Conservation (phyloP, 495 filamentous ascomycete genomes). For the Cryomyces antarcticus region DNA sequence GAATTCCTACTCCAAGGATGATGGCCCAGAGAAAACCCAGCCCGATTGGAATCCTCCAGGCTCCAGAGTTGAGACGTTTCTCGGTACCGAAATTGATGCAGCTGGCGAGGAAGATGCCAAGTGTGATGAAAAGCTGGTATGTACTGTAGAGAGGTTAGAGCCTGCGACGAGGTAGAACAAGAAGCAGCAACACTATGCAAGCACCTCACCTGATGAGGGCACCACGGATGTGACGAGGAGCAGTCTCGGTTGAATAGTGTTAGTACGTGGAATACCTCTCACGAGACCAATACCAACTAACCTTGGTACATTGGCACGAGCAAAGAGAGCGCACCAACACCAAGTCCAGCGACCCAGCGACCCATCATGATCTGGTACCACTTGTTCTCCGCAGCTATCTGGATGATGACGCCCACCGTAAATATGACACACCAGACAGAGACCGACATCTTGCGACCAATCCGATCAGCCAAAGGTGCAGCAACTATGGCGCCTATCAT, state of each 20-base stretch:
- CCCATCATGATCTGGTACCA: neutral
- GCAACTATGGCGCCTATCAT: slow-evolving; percentile 46
- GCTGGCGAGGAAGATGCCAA: neutral
- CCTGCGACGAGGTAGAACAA: neutral
- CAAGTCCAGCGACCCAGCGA: slow-evolving; percentile 8
- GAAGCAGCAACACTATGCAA: neutral
- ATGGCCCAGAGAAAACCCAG: neutral
- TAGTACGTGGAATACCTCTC: too few relatives aligned
- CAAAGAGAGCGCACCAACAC: slow-evolving; percentile 28
- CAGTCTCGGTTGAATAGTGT: neutral
- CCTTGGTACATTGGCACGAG: slow-evolving; percentile 28
- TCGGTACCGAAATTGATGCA: neutral
- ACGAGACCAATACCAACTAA: slow-evolving; percentile 2
- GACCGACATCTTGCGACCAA: slow-evolving; percentile 33
- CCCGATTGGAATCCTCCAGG: neutral
- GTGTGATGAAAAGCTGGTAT: neutral
- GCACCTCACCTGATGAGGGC: neutral
- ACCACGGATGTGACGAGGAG: neutral
- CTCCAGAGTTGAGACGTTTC: neutral
- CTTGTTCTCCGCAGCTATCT: neutral
- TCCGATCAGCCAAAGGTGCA: slow-evolving; percentile 32
- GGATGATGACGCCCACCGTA: neutral
- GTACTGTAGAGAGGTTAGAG: neutral
- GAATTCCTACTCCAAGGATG: slow-evolving; percentile 26
- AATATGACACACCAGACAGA: slow-evolving; percentile 20